Evolutionary conservation across 2,329 filamentous ascomycete species (phyloP).

Genomic region (Achaetomium macrosporum): DNA sequence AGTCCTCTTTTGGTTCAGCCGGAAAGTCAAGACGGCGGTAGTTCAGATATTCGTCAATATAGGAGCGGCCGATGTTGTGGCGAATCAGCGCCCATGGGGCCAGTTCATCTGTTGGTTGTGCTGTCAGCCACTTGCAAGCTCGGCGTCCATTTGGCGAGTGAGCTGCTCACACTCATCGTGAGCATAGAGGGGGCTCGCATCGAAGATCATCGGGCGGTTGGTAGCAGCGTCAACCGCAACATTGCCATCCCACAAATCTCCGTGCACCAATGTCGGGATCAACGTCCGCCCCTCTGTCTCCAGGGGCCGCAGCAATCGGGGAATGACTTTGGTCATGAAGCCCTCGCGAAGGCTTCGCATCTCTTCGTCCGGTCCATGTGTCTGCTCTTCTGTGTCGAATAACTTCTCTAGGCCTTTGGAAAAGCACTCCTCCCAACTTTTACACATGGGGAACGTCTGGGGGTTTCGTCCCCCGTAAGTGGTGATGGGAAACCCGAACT

Average conservation of each 20-base stretch:
- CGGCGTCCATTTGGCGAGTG: too few relatives aligned
- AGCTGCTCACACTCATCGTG: constrained; percentile 4
- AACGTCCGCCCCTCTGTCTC: neutral
- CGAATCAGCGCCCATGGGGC: constrained; percentile 1
- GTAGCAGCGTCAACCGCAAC: neutral
- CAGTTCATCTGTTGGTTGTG: neutral
- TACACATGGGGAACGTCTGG: neutral
- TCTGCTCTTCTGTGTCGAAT: constrained; percentile 1
- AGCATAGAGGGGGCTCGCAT: constrained; percentile 4
- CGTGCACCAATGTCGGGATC: constrained; percentile 3
- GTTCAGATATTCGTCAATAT: neutral
- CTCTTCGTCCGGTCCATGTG: neutral
- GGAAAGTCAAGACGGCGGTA: neutral
- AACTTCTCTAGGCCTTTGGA: neutral
- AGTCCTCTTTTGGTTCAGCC: neutral
- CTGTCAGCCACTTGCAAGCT: neutral
- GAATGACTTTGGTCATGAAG: constrained; percentile 6
- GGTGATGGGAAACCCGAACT: constrained; percentile 5
- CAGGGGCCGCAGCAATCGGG: constrained; percentile 4
- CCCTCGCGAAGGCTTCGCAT: neutral
- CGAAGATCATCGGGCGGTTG: neutral
- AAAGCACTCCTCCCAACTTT: constrained; percentile 6
- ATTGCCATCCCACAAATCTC: constrained; percentile 6
- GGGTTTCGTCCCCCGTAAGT: constrained; percentile 3
- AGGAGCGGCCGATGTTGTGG: neutral